Conservation (phyloP, 176 grass and related monocot species). For the Triticum monococcum region DNA sequence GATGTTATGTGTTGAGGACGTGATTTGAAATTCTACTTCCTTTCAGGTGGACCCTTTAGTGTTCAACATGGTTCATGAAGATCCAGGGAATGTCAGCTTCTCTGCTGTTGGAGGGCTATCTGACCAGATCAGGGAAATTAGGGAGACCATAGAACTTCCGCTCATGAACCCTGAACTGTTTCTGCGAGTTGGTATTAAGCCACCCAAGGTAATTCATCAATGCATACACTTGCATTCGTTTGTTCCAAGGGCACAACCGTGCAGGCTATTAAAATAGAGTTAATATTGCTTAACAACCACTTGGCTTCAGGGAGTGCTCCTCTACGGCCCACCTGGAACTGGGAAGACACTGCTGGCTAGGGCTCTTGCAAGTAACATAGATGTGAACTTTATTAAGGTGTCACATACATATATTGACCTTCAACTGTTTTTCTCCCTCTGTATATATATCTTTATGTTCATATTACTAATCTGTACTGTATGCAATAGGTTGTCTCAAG, state of each 20-base stretch:
- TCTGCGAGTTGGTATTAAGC: constrained; percentile 57
- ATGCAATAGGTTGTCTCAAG: constrained; percentile 13
- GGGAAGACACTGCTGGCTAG: constrained; percentile 10
- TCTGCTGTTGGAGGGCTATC: constrained; percentile 56
- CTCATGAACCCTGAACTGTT: constrained; percentile 66
- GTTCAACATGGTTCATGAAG: constrained; percentile 70
- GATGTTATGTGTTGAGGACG: neutral
- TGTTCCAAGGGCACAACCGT: neutral
- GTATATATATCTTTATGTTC: neutral
- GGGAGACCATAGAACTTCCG: constrained; percentile 60
- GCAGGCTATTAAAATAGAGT: neutral
- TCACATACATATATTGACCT: neutral
- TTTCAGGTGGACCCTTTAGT: constrained; percentile 64
- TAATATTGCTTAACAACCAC: neutral
- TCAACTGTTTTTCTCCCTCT: neutral
- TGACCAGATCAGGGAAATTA: constrained; percentile 67
- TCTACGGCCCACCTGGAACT: constrained; percentile 51
- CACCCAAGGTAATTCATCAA: constrained; percentile 53
- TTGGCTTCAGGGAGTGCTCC: constrained; percentile 54
- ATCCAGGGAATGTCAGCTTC: constrained; percentile 71
- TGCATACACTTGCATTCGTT: neutral
- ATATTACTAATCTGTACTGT: neutral
- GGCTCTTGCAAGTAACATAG: constrained; percentile 12
- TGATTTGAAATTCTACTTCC: neutral
- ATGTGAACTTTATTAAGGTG: constrained; percentile 11